Evolutionary conservation across 2,329 filamentous ascomycete genomes (phyloP).

Genomic region (Pseudogymnoascus sp.): DNA sequence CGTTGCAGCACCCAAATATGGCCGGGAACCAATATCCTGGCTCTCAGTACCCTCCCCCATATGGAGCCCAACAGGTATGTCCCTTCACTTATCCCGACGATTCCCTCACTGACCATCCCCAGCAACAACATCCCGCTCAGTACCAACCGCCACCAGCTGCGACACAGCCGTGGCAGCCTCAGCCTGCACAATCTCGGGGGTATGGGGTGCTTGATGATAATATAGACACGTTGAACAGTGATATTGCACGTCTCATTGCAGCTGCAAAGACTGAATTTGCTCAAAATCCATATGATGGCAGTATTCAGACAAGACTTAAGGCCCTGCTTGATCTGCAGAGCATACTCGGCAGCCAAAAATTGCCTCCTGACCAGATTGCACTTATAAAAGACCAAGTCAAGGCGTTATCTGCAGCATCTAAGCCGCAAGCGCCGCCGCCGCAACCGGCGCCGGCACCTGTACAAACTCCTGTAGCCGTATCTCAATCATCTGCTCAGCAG

Average conservation of each 20-base stretch:
- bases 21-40: constrained; percentile 27
- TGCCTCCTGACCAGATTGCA: constrained; percentile 75
- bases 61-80: constrained; percentile 25
- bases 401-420: constrained; percentile 45
- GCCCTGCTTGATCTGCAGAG: constrained; percentile 80
- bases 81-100: background rate
- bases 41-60: constrained; percentile 20
- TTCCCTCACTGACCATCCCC: constrained; percentile 11
- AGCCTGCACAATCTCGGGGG: constrained; percentile 22
- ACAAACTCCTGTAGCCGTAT: constrained; percentile 17
- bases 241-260: constrained; percentile 72
- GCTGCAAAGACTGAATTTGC: constrained; percentile 68
- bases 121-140: constrained; percentile 26
- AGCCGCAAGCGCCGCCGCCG: constrained; percentile 30
- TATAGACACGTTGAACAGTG: constrained; percentile 70
- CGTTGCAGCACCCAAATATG: constrained; percentile 37
- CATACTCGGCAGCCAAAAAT: constrained; percentile 67
- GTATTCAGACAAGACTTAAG: constrained; percentile 71
- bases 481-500: constrained; percentile 22
- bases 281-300: constrained; percentile 66
- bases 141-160: constrained; percentile 35
- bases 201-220: constrained; percentile 42
- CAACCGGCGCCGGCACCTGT: constrained; percentile 22
- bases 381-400: constrained; percentile 80
- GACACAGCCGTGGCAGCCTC: constrained; percentile 26